These are phyloP conservation scores for Cyclotella baltica DNA, from an alignment of 108 stramenopile species.

Conservation along the genomic window DNA sequence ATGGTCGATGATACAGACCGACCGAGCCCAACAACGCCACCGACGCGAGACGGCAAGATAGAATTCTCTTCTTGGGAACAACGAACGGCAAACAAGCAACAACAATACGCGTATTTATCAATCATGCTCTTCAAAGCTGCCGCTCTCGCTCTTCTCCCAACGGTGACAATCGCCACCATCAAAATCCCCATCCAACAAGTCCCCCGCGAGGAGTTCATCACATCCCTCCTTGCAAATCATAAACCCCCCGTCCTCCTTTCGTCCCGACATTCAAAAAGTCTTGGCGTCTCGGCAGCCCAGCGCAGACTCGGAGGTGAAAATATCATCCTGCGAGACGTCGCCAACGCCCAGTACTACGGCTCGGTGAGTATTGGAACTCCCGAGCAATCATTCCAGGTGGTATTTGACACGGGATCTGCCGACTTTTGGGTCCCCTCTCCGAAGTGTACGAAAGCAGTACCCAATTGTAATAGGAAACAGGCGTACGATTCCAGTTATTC, in stretches of 20 bases:
- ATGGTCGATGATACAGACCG: no score
- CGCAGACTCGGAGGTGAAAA: slow-evolving; percentile 29
- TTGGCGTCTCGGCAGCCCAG: slow-evolving; percentile 3
- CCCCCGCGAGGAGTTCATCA: slow-evolving; percentile 25
- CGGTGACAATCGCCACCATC: slow-evolving; percentile 6
- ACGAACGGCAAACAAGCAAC: no score
- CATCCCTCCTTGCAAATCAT: slow-evolving; percentile 27
- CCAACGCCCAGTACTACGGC: slow-evolving; percentile 87
- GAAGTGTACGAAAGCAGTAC: slow-evolving; percentile 60
- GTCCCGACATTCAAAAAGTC: neutral
- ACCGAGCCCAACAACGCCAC: no score
- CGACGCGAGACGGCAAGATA: no score
- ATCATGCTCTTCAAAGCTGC: neutral
- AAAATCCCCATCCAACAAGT: slow-evolving; percentile 35
- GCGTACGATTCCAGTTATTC: slow-evolving; percentile 59
- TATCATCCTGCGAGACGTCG: slow-evolving; percentile 30
- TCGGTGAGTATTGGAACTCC: slow-evolving; percentile 80
- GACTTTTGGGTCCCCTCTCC: slow-evolving; percentile 98
- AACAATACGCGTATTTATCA: no score
- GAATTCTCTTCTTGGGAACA: no score
- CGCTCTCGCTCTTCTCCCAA: slow-evolving; percentile 11
- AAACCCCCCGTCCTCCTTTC: slow-evolving; percentile 7
- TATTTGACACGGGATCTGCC: slow-evolving; percentile 97
- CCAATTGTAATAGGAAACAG: slow-evolving; percentile 65
- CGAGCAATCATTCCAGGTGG: slow-evolving; percentile 89